Base-by-base conservation (phyloP, 75 land plant genomes). In the Isoetes taiwanensis region DNA sequence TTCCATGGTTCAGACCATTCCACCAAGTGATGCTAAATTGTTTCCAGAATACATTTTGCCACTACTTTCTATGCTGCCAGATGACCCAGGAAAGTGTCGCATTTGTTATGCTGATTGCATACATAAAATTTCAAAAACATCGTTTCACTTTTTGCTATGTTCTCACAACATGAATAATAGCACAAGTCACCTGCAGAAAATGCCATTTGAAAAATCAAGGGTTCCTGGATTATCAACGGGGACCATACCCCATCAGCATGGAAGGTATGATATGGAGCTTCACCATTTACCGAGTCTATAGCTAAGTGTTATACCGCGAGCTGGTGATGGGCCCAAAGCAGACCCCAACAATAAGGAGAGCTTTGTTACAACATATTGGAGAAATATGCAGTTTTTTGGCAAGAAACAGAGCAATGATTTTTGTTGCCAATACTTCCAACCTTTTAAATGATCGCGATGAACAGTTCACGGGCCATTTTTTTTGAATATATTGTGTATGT, bases 41-140 rank as follows among this genome's bases (percentile, higher is more conserved):
- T 94, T 94, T 66, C 86, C 96, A 1, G 99, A 94, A 59, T 94
- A 94, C 61, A 94, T 94, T 43, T 81, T 94, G 55, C 99, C 99
- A 17, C 83, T 94, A 81, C 85, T 94, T 19, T 94, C 99, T 32
- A 82, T 75, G 76, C 80, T 94, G 59, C 99, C 99, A 56, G 96
- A 94, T 78, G 99, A 94, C 72, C 80, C 99, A 25, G 99, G 89
- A 56, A 96, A 94, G 69, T 82, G 87, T 78, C 79, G 99, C 41
- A 94, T 94, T 23, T 91, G 91, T 63, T 94, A 94, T 75, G 78
- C 96, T 35, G 73, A 81, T 57, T 87, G 81, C 52, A 80, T 94
- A 23, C 79, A 73, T 34, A 85, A 89, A 67, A 81, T 94, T 63
- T 90, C 90, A 28, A 63, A 76, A 32, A 82, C 90, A 41, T 80